Evolutionary conservation across 2,329 filamentous ascomycete species (phyloP).

Genomic region (Leptographium wingfieldii): DNA sequence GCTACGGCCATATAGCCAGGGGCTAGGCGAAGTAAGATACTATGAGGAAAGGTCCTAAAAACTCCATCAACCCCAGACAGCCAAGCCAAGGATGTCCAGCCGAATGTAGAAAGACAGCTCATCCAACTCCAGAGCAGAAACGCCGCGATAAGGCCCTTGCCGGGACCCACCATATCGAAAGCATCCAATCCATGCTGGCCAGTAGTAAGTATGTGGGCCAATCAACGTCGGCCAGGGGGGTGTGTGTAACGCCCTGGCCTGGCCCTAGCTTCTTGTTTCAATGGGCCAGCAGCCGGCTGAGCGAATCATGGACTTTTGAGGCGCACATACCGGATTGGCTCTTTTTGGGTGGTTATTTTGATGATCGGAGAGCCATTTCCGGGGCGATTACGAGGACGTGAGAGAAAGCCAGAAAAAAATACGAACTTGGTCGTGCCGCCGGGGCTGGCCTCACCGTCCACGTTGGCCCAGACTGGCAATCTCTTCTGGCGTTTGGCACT

Average conservation of each 20-base stretch:
- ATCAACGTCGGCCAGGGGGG: not conserved
- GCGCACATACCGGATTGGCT: not conserved
- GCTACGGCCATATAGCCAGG: not conserved
- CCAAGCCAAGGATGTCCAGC: not conserved
- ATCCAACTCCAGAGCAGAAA: not conserved
- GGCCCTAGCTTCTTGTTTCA: not conserved
- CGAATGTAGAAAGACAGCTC: not conserved
- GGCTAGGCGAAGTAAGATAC: not conserved
- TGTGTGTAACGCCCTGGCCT: not conserved
- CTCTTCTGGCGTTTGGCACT: not conserved
- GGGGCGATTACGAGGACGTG: not conserved
- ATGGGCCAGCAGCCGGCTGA: not conserved
- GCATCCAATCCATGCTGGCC: constrained; percentile 1
- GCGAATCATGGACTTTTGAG: not conserved
- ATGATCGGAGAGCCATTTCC: not conserved
- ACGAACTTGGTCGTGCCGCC: not conserved
- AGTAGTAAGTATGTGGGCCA: constrained; percentile 3
- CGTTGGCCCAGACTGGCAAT: not conserved
- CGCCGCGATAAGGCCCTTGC: not conserved
- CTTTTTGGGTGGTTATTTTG: not conserved
- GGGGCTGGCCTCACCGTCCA: not conserved
- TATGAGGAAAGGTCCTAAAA: not conserved
- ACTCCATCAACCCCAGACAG: not conserved
- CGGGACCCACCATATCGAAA: not conserved
- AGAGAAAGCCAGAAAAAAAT: not conserved